Base-by-base conservation (phyloP, 2,329 filamentous ascomycete species). In the Colletotrichum zoysiae region DNA sequence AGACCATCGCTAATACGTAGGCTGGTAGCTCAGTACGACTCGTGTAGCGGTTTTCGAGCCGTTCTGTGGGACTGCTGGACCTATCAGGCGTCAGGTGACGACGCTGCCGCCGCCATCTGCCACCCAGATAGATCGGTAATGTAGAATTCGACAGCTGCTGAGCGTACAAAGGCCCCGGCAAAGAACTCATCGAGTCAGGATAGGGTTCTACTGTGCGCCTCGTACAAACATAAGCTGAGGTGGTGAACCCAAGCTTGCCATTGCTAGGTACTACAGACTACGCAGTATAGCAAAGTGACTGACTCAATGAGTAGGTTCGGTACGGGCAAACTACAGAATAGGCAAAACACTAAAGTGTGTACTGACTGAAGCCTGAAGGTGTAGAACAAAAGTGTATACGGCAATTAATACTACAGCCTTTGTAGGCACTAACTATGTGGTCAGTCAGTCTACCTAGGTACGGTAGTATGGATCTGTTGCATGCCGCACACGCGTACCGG, bases 151-250 rank as follows among this genome's bases (percentile, higher is more conserved):
- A 60, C 26, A 16, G 14, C 38, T 46, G 48, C 33, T 53, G 53
- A 50, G 61, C 56, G 63, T 20, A 53, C 7, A 20, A 46, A 46
- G 20, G n/a, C 8, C 14, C 55, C 44, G 46, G 44, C 12, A 6
- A 33, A 33, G 30, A 35, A 2, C 5, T 4, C 40, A 23, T 23
- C 26, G 65, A 71, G 65, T 68, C 65, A 63, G 48, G 30, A 44
- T 35, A n/a, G 26, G 9, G 16, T 60, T 55, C 46, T 48, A 48
- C 55, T 70, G 46, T 70, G 63, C 56, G 53, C 30, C 35, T 40
- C 4, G n/a, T 9, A 62, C 50, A 38, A 68, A 64, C 6, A 42
- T 46, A 35, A 70, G 67, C 33, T 50, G 63, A 50, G 33, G 20
- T 44, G 56, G 16, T 35, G 33, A 20, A 30, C 23, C 3, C 11